Evolutionary conservation across 2,329 filamentous ascomycete species (phyloP).

Genomic region (Aspergillus phoenicis): DNA sequence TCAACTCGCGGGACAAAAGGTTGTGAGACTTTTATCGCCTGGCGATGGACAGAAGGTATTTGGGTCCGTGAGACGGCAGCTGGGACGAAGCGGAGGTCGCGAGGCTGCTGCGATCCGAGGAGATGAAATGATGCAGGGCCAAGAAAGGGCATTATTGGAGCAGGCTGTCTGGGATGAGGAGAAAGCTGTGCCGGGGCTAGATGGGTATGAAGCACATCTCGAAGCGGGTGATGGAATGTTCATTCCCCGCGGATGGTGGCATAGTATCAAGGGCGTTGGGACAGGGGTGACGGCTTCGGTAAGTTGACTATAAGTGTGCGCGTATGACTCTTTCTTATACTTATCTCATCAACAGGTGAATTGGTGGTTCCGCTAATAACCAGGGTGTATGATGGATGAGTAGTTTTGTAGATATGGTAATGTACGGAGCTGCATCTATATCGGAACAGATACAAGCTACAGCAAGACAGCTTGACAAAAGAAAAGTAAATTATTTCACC

Average conservation of each 20-base stretch:
- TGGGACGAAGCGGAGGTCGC: conserved; percentile 38
- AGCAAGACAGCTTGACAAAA: too few species aligned
- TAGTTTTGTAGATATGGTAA: background rate
- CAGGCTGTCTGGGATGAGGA: conserved; percentile 67
- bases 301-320: conserved; percentile 37
- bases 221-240: conserved; percentile 71
- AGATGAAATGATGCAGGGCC: conserved; percentile 87
- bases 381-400: too few species aligned
- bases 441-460: background rate
- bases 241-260: conserved; percentile 85
- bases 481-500: too few species aligned
- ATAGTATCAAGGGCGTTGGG: conserved; percentile 71
- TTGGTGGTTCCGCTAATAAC: conserved; percentile 73
- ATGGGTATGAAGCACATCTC: conserved; percentile 58
- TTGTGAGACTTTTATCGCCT: conserved; percentile 71
- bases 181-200: conserved; percentile 25
- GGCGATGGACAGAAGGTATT: conserved; percentile 67
- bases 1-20: conserved; percentile 75
- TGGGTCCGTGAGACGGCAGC: conserved; percentile 46
- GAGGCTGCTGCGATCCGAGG: conserved; percentile 63
- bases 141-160: conserved; percentile 68
- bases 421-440: background rate
- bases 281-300: conserved; percentile 62
- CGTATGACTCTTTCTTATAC: background rate
- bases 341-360: conserved; percentile 56